Conservation (phyloP, 352 stramenopile genomes). For the Pseudoperonospora humuli region DNA sequence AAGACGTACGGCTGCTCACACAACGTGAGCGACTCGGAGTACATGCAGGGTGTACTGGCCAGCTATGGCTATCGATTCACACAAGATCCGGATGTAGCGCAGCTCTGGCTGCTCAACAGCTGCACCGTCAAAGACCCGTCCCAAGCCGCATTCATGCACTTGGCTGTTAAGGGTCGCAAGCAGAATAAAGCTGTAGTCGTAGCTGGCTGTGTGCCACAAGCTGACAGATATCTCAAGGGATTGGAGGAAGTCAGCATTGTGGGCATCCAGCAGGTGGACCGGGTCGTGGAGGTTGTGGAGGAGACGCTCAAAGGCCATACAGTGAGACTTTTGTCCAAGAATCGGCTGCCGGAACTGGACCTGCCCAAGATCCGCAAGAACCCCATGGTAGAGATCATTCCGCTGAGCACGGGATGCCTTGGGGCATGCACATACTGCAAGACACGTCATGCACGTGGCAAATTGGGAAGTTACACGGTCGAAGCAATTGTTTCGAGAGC, state of each 20-base stretch:
- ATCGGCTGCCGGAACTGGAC: slow-evolving; percentile 76
- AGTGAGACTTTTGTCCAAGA: slow-evolving; percentile 77
- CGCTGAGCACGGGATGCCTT: slow-evolving; percentile 87
- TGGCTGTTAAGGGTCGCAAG: slow-evolving; percentile 73
- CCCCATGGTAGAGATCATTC: slow-evolving; percentile 89
- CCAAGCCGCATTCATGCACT: slow-evolving; percentile 86
- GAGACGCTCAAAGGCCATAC: slow-evolving; percentile 88
- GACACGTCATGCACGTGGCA: slow-evolving; percentile 87
- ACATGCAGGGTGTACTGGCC: slow-evolving; percentile 88
- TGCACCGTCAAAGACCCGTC: slow-evolving; percentile 92
- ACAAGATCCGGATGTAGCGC: slow-evolving; percentile 58
- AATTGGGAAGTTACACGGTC: slow-evolving; percentile 81
- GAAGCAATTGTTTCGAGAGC: slow-evolving; percentile 71
- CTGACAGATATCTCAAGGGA: slow-evolving; percentile 73
- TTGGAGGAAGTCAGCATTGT: slow-evolving; percentile 84
- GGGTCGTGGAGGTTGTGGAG: slow-evolving; percentile 88
- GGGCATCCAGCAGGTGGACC: slow-evolving; percentile 88
- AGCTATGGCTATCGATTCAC: slow-evolving; percentile 88
- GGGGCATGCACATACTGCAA: slow-evolving; percentile 92
- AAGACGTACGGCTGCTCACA: slow-evolving; percentile 91
- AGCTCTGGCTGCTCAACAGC: slow-evolving; percentile 89
- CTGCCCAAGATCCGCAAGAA: slow-evolving; percentile 91
- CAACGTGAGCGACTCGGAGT: slow-evolving; percentile 91
- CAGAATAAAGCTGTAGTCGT: slow-evolving; percentile 86
- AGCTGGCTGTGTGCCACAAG: slow-evolving; percentile 87